Base-by-base conservation (phyloP, 2,329 filamentous ascomycete genomes). In the Colletotrichum spaethianum region DNA sequence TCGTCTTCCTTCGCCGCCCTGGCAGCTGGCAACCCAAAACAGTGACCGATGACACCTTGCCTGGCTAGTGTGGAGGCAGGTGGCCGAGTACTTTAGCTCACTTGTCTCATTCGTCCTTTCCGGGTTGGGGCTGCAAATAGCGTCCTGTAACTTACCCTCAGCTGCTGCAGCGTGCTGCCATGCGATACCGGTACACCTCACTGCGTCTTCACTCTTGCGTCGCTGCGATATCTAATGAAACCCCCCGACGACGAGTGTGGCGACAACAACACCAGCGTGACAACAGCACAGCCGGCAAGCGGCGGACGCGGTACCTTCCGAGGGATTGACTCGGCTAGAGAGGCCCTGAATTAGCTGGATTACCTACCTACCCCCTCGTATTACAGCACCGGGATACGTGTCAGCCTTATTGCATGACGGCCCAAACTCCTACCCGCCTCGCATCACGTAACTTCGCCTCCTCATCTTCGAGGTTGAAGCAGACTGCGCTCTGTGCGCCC, bases 331-430 rank as follows among this genome's bases (percentile, higher is more conserved):
- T 63, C n/a, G n/a, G 31, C 31, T 16, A 14, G 28, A 26, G 20
- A 9, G 7, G 55, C 18, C 55, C 23, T 26, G 36, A 11, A 8
- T 8, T 23, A 57, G 8, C 28, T 16, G 23, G 12, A n/a, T 33
- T 28, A 63, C 38, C 11, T 36, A 20, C 36, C 40, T 26, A 11
- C 9, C 26, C 33, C 33, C 55, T 44, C 14, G 31, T 56, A 20
- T 63, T 59, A 33, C 60, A 69, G 66, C 36, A 38, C 46, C 33
- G 33, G 50, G 31, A 48, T 38, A 42, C n/a, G n/a, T n/a, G n/a
- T 50, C 66, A 70, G 63, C 67, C 46, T 67, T 67, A 61, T 61
- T 67, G 38, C 63, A 67, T 31, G 7, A 23, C 46, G 31, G n/a
- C 31, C 14, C 38, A 36, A 56, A 50, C 36, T 68, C 59, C 16